Conservation (phyloP, 306 rosid species). For the Citrullus mucosospermus region DNA sequence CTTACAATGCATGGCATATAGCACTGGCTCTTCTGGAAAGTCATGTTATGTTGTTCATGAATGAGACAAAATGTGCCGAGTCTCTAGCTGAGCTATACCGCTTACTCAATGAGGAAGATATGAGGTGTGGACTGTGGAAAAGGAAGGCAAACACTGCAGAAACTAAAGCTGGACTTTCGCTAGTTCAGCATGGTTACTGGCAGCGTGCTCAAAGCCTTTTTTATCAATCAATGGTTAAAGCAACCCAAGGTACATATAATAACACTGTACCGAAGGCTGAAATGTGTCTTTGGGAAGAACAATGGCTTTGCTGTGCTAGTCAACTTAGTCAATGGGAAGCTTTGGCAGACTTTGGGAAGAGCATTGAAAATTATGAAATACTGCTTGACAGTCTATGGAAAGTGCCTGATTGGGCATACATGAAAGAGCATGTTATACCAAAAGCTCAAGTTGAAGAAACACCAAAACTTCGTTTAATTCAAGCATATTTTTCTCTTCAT, state of each 20-base stretch:
- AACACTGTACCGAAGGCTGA: slow-evolving; percentile 95
- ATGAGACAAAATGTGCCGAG: slow-evolving; percentile 85
- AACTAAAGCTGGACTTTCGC: slow-evolving; percentile 94
- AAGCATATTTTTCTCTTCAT: slow-evolving; percentile 83
- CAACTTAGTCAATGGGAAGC: slow-evolving; percentile 99
- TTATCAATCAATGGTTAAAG: slow-evolving; percentile 97
- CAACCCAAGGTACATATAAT: slow-evolving; percentile 94
- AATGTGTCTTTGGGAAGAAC: slow-evolving; percentile 99
- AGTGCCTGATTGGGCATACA: slow-evolving; percentile 90
- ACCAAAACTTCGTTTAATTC: slow-evolving; percentile 81
- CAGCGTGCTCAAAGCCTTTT: slow-evolving; percentile 98
- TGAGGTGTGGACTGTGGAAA: slow-evolving; percentile 99
- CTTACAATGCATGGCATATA: slow-evolving; percentile 98
- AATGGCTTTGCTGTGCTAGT: slow-evolving; percentile 85
- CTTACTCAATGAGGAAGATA: slow-evolving; percentile 94
- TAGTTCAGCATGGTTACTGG: slow-evolving; percentile 99
- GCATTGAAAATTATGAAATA: slow-evolving; percentile 89
- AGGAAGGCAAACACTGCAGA: slow-evolving; percentile 80
- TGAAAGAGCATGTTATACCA: slow-evolving; percentile 95
- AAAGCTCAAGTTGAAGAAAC: slow-evolving; percentile 99
- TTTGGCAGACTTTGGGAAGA: slow-evolving; percentile 85
- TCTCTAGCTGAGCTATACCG: slow-evolving; percentile 96
- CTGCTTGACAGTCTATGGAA: slow-evolving; percentile 95
- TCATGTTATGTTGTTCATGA: slow-evolving; percentile 79
- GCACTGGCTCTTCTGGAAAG: slow-evolving; percentile 92